Base-by-base conservation (phyloP, 2,329 filamentous ascomycete species). In the Juglanconis sp. region DNA sequence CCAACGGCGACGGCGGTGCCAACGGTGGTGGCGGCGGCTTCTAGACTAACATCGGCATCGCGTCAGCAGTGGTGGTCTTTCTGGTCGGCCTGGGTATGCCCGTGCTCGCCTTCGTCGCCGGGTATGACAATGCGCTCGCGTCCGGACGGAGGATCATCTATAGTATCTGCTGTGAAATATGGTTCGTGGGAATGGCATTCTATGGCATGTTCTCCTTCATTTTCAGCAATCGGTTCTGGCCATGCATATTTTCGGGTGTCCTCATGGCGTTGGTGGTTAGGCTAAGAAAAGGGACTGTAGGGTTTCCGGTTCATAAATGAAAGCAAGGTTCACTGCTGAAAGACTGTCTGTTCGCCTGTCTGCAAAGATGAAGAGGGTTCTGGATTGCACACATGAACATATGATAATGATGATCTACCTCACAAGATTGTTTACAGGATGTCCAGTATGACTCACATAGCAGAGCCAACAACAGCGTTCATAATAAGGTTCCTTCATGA, bases 1-100 rank as follows among this genome's bases (percentile, higher is more conserved):
- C 76, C 59, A 77, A 71, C 56, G 58, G 54, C 8, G 61, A 47
- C 34, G 61, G 47, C 38, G 70, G 68, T 51, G 60, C 64, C 50
- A 65, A 68, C 51, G 70, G 70, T 42, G 40, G 17, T 24, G 24
- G 24, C 24, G 24, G 3, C 38, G 67, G 65, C 40, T 66, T 65
- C 44, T 71, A 65, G 63, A 48, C 7, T 34, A 51, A 31, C 38
- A 24, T n/a, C 35, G 53, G 40, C 53, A 31, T 40, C 38, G 13
- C 48, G 51, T 5, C 17, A 6, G 24, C 7, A 49, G 31, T 34
- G 5, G 7, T 49, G 15, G 11, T 49, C 11, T 49, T 9, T 24
- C n/a, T 49, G 17, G 47, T 24, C 24, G 24, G 24, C 24, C 24
- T 24, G 24, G 24, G 24, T 24, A 24, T 24, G 24, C 24, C 24